Evolutionary conservation across 2,329 filamentous ascomycete genomes (phyloP).

Genomic region (Colletotrichum theobromicola): DNA sequence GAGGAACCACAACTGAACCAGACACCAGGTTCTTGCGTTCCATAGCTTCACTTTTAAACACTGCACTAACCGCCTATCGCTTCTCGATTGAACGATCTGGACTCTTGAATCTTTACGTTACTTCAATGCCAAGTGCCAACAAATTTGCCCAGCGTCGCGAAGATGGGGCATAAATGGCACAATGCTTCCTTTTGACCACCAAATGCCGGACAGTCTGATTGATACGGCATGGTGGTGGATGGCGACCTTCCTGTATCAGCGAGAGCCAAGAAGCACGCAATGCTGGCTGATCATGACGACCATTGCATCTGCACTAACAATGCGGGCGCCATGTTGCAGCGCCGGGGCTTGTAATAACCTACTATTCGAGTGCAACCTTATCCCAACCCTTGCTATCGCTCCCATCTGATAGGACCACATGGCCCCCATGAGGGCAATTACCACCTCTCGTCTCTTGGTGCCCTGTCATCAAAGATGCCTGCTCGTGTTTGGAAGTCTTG

Average conservation of each 20-base stretch:
- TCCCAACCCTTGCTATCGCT: not conserved
- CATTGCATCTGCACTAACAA: not conserved
- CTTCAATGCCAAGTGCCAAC: not conserved
- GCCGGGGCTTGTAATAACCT: not conserved
- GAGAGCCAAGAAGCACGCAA: conserved; percentile 21
- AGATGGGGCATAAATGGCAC: not conserved
- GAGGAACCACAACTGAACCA: not conserved
- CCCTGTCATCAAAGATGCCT: not conserved
- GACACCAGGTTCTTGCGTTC: not conserved
- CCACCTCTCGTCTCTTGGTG: not conserved
- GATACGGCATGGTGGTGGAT: not conserved
- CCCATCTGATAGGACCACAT: not conserved
- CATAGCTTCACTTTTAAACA: not conserved
- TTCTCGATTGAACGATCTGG: too few species aligned
- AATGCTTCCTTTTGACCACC: not conserved
- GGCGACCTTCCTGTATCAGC: conserved; percentile 14
- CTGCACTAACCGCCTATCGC: not conserved
- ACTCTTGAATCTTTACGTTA: not conserved
- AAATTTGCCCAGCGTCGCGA: not conserved
- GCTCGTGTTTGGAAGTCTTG: conserved; percentile 1
- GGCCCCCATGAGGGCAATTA: not conserved
- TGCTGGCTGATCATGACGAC: conserved; percentile 10
- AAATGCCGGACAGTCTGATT: not conserved
- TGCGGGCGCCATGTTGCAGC: not conserved
- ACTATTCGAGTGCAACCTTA: not conserved